Conservation (phyloP, 371 early-diverging fungal species). For the Haplosporangium sp. region DNA sequence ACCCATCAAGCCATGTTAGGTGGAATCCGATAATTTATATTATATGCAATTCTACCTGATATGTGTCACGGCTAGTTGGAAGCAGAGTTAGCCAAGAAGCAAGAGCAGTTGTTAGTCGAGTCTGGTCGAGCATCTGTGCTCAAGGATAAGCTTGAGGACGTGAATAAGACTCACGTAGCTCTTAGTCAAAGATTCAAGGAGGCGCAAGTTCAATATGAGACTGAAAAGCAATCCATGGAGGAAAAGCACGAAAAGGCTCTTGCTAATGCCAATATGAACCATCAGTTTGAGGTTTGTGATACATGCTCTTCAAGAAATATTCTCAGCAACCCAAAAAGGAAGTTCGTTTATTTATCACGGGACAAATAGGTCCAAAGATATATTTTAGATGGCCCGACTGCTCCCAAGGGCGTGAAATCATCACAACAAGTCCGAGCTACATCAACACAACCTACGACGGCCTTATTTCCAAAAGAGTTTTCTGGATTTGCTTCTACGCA, state of each 20-base stretch:
- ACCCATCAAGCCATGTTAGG: neutral
- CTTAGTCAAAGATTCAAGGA: slow-evolving; percentile 7
- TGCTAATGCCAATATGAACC: slow-evolving; percentile 22
- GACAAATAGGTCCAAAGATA: slow-evolving; percentile 10
- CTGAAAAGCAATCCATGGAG: slow-evolving; percentile 12
- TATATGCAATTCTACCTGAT: neutral
- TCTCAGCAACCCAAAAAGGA: too few species aligned
- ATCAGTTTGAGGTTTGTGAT: slow-evolving; percentile 33
- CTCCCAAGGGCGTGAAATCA: neutral
- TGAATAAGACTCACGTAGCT: neutral
- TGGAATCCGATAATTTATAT: neutral
- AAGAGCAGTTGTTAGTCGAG: slow-evolving; percentile 23
- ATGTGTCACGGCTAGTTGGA: slow-evolving; percentile 18
- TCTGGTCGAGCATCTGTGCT: slow-evolving; percentile 30
- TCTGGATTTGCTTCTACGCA: slow-evolving; percentile 15
- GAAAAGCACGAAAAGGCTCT: slow-evolving; percentile 29
- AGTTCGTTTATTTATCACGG: neutral
- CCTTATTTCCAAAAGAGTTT: slow-evolving; percentile 15
- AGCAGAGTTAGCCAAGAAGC: slow-evolving; percentile 8
- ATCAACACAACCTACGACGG: neutral
- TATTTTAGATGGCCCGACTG: slow-evolving; percentile 11
- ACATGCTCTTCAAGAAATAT: neutral
- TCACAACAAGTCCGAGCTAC: slow-evolving; percentile 12
- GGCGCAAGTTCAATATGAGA: slow-evolving; percentile 7
- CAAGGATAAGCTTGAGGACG: slow-evolving; percentile 21